Evolutionary conservation across 148 eudicot species (phyloP), one percentile per base, ranked within the genome.

Genomic region (Amaranthus palmeri): DNA sequence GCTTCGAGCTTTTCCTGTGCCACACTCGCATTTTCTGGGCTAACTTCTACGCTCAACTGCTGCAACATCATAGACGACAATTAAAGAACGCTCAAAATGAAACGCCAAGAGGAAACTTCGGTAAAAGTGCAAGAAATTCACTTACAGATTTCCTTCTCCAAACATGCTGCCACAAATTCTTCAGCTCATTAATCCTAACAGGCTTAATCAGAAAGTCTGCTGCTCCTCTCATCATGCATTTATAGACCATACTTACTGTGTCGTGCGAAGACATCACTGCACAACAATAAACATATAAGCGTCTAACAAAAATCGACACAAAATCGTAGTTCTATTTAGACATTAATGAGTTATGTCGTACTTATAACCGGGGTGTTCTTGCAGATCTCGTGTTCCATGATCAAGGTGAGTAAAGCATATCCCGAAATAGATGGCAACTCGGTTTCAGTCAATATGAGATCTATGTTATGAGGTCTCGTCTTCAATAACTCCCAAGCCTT

Each of bases 221-320:
- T 4, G 98, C 98, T 47, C 98, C 98, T 81, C 81, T 91, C 82
- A 89, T 56, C 98, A 93, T 91, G 82, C 98, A 93, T 59, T 88
- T 93, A 54, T 93, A 89, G 59, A 91, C 98, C 52, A 84, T 91
- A 72, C 88, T 84, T 69, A 93, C 86, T 7, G 98, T 84, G 78
- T 93, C 97, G 0, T 93, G 76, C 2, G 87, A 79, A 12, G 98
- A 93, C 98, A 93, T 93, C 97, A 93, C 98, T 93, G 90, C 88
- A 87, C 55, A 69, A 57, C 80, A 83, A 67, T 47, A 69, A n/a
- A 76, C 3, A 70, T 17, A 69, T 25, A 61, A 79, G 44, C 64
- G n/a, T 54, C 18, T 49, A 14, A 25, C 7, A 50, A 25, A 25
- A 25, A 17, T 14, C 15, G 43, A 70, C 52, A 42, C 8, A 56